A percentile compares a stretch with the other conserved stretches of the same genome.
phyloP scores from a whole-genome alignment of 2,329 filamentous ascomycete species.

The Trichoderma semiorbis region DNA sequence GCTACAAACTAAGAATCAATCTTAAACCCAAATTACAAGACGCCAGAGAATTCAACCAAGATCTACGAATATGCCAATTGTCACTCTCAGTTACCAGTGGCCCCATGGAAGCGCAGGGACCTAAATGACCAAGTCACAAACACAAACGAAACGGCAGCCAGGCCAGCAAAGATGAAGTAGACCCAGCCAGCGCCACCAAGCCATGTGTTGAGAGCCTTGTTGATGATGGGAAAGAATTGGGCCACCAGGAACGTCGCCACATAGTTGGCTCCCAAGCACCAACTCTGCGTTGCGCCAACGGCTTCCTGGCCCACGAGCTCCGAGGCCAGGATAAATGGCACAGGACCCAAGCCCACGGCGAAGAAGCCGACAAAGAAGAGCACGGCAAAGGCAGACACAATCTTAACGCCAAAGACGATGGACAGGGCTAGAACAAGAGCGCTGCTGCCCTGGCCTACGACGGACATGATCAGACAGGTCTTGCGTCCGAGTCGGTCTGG shows the following conservation, averaged over 20 bases:
- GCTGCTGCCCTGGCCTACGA: conserved; percentile 77
- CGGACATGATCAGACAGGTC: conserved; percentile 75
- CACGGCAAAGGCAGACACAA: conserved; percentile 76
- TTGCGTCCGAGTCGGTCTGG: conserved; percentile 88
- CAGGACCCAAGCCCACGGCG: conserved; percentile 83
- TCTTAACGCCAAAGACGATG: conserved; percentile 68
- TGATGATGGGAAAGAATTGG: conserved; percentile 89
- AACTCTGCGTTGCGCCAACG: conserved; percentile 86
- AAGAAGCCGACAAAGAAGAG: conserved; percentile 86
- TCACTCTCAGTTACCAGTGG: conserved; percentile 16
- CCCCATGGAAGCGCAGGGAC: conserved; percentile 16
- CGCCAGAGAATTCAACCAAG: neutral
- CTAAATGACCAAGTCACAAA: conserved; percentile 58
- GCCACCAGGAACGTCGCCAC: conserved; percentile 87
- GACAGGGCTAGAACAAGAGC: conserved; percentile 76
- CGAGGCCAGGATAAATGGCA: conserved; percentile 90
- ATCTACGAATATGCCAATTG: neutral
- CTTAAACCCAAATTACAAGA: neutral
- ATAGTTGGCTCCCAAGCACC: conserved; percentile 84
- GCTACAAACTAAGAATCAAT: neutral
- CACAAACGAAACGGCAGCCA: conserved; percentile 64
- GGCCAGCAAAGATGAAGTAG: conserved; percentile 83
- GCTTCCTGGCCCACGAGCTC: conserved; percentile 89
- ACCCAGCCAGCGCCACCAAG: conserved; percentile 73
- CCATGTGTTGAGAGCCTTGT: conserved; percentile 62